Evolutionary conservation across 331 rosid genomes (phyloP).

Genomic region (Saraca asoca): DNA sequence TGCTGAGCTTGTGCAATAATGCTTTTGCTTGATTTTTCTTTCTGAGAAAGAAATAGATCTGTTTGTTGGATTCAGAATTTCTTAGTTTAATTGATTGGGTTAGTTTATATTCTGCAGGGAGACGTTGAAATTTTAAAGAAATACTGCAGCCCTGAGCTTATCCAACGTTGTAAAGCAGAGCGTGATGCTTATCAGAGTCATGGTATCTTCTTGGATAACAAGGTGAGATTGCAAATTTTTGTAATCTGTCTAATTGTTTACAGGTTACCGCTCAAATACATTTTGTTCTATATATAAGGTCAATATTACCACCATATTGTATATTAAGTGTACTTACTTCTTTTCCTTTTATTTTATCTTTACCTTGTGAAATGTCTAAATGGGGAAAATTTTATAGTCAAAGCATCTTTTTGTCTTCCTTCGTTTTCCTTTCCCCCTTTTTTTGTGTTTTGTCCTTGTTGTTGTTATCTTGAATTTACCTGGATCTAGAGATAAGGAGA

Average conservation of each 20-base stretch:
- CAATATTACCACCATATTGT: not conserved
- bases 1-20: slow-evolving; percentile 20
- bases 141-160: slow-evolving; percentile 75
- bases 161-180: slow-evolving; percentile 95
- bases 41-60: not conserved
- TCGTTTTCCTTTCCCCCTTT: not conserved
- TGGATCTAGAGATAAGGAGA: slow-evolving; percentile 1
- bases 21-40: not conserved
- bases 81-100: slow-evolving; percentile 2
- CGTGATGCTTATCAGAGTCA: slow-evolving; percentile 63
- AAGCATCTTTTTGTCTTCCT: not conserved
- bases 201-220: slow-evolving; percentile 84
- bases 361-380: slow-evolving; percentile 1
- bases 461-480: not conserved
- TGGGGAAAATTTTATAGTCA: not conserved
- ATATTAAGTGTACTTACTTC: slow-evolving; percentile 5
- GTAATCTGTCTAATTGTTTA: slow-evolving; percentile 12
- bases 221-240: slow-evolving; percentile 48
- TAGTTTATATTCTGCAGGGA: slow-evolving; percentile 51
- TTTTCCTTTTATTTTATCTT: slow-evolving; percentile 3
- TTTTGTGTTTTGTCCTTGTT: not conserved
- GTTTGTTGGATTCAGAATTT: slow-evolving; percentile 22
- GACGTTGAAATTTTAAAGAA: slow-evolving; percentile 75
- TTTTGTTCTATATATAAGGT: not conserved
- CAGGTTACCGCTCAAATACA: not conserved